Evolutionary conservation across 805 yeast species (phyloP).

Genomic region (Kuraishia capsulata): DNA sequence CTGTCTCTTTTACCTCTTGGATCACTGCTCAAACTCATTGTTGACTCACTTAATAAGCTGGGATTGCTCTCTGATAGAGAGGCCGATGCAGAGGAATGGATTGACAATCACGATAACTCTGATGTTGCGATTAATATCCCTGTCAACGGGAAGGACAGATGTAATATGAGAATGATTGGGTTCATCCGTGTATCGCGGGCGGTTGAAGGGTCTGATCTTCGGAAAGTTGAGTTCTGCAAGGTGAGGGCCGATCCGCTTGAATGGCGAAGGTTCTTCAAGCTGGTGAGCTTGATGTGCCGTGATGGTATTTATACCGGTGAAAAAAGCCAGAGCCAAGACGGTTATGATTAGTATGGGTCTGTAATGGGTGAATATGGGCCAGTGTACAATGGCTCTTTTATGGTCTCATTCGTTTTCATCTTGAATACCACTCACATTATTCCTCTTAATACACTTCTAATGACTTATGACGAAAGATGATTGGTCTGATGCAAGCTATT

Average conservation of each 20-base stretch:
- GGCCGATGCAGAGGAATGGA: constrained; percentile 3
- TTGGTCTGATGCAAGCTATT: too few species aligned
- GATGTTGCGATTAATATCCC: constrained; percentile 11
- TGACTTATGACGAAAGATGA: too few species aligned
- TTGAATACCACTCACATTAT: background rate
- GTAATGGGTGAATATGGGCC: background rate
- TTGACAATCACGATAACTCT: constrained; percentile 1
- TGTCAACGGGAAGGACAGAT: constrained; percentile 32
- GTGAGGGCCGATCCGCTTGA: constrained; percentile 62
- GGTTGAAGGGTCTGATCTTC: constrained; percentile 26
- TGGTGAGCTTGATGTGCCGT: constrained; percentile 45
- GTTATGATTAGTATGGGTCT: background rate
- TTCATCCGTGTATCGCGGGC: constrained; percentile 31
- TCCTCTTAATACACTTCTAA: too few species aligned
- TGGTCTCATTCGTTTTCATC: too few species aligned
- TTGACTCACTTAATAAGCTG: constrained; percentile 31
- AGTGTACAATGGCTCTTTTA: background rate
- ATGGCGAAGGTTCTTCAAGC: constrained; percentile 62
- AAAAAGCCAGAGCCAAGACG: background rate
- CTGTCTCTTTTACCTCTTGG: constrained; percentile 36
- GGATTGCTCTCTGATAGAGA: constrained; percentile 21
- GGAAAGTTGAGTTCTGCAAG: constrained; percentile 45
- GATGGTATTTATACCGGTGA: constrained; percentile 39
- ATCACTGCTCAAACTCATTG: constrained; percentile 28
- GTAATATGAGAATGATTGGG: constrained; percentile 36